Percentiles rank a stretch among this genome's conserved stretches.
These are phyloP conservation scores for Xylariales sp. DNA, from an alignment of 2,329 filamentous ascomycete genomes.

Conservation along the genomic window DNA sequence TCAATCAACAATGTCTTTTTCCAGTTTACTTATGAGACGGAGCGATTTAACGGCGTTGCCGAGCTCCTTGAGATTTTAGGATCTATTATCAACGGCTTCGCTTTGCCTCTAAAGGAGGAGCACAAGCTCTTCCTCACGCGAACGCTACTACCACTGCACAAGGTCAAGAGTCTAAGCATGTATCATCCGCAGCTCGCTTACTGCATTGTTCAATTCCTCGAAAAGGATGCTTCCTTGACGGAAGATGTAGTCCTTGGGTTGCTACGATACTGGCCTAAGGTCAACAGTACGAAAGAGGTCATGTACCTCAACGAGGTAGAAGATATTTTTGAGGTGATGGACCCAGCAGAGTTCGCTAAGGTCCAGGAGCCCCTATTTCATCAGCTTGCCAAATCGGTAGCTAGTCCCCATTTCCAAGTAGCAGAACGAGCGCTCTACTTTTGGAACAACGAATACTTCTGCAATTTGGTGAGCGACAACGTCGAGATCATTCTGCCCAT, in stretches of 20 bases:
- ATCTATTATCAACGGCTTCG: conserved; percentile 99
- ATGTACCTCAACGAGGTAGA: conserved; percentile 99
- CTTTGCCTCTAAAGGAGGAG: conserved; percentile 95
- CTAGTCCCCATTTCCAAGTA: conserved; percentile 98
- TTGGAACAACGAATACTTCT: conserved; percentile 99
- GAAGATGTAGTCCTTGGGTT: conserved; percentile 97
- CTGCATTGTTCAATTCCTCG: conserved; percentile 98
- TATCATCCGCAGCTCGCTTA: conserved; percentile 98
- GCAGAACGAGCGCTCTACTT: conserved; percentile 98
- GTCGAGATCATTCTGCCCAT: conserved; percentile 98
- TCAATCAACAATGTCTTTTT: conserved; percentile 99
- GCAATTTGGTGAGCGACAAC: conserved; percentile 98
- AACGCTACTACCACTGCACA: conserved; percentile 92
- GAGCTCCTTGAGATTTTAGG: conserved; percentile 96
- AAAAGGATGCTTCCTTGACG: conserved; percentile 96
- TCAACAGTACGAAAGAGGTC: conserved; percentile 99
- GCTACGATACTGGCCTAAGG: conserved; percentile 97
- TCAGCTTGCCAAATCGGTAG: conserved; percentile 96
- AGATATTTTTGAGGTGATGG: conserved; percentile 99
- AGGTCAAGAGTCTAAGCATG: conserved; percentile 99
- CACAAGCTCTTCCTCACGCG: conserved; percentile 98
- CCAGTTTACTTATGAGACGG: conserved; percentile 98
- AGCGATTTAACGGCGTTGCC: conserved; percentile 97
- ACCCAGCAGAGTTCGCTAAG: conserved; percentile 97
- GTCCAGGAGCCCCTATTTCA: conserved; percentile 98